phyloP scores from a whole-genome alignment of 1,284 basidiomycete species.

The Xerocomus amazonicus region DNA sequence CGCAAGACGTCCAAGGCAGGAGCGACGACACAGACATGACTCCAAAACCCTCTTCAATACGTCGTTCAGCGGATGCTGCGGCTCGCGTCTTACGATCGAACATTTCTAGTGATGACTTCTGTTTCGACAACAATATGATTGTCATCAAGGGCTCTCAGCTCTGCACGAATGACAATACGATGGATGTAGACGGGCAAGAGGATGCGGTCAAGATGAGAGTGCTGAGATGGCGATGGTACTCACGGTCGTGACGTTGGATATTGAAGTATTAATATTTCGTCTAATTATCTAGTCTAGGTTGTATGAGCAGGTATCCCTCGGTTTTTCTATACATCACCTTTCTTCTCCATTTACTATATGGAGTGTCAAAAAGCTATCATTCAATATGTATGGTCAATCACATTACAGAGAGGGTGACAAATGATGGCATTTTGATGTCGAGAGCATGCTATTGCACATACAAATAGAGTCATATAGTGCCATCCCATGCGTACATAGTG shows the following conservation, averaged over 20 bases:
- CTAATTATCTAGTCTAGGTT: slow-evolving; percentile 24
- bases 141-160: slow-evolving; percentile 10
- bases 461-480: slow-evolving; percentile 24
- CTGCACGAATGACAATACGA: slow-evolving; percentile 5
- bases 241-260: background rate
- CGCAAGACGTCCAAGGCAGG: background rate
- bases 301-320: slow-evolving; percentile 9
- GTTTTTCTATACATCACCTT: background rate
- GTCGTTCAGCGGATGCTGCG: too few species aligned
- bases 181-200: slow-evolving; percentile 14
- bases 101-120: slow-evolving; percentile 20
- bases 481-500: slow-evolving; percentile 24
- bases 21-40: background rate
- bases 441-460: slow-evolving; percentile 26
- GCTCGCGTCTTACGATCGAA: slow-evolving; percentile 20
- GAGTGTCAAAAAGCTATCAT: too few species aligned
- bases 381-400: too few species aligned
- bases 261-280: slow-evolving; percentile 10
- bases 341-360: too few species aligned
- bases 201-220: slow-evolving; percentile 21
- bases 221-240: slow-evolving; percentile 28
- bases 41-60: too few species aligned
- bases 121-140: slow-evolving; percentile 23
- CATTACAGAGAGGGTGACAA: background rate
- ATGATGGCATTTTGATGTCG: slow-evolving; percentile 21